Evolutionary conservation across 2,329 filamentous ascomycete genomes (phyloP).

Genomic region (Ophiostoma montium): DNA sequence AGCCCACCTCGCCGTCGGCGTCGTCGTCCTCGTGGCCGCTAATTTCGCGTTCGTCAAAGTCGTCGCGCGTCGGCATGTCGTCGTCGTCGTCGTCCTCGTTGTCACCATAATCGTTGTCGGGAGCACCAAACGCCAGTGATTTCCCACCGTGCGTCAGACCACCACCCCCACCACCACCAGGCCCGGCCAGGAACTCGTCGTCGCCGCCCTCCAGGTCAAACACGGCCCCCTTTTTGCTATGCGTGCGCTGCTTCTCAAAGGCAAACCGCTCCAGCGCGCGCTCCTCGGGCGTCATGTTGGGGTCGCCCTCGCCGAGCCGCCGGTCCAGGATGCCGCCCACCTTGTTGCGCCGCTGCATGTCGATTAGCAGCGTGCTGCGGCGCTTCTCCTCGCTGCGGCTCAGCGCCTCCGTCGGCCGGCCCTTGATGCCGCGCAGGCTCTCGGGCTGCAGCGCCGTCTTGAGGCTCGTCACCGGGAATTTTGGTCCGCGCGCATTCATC

Average conservation of each 20-base stretch:
- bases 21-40: constrained; percentile 43
- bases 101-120: constrained; percentile 22
- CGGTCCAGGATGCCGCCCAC: constrained; percentile 85
- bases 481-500: constrained; percentile 59
- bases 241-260: constrained; percentile 64
- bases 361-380: constrained; percentile 69
- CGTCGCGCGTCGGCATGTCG: constrained; percentile 33
- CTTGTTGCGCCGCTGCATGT: constrained; percentile 81
- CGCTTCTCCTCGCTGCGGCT: constrained; percentile 80
- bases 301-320: constrained; percentile 91
- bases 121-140: constrained; percentile 51
- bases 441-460: constrained; percentile 34
- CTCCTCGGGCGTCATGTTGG: constrained; percentile 84
- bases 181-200: constrained; percentile 20
- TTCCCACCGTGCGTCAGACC: constrained; percentile 57
- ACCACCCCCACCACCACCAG: background rate
- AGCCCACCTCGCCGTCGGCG: constrained; percentile 46
- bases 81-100: constrained; percentile 16
- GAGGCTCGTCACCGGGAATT: constrained; percentile 70
- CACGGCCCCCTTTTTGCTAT: constrained; percentile 56
- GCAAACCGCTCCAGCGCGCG: constrained; percentile 85
- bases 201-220: constrained; percentile 87
- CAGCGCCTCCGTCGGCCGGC: constrained; percentile 71
- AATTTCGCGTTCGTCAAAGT: constrained; percentile 69
- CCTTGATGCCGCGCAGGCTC: constrained; percentile 46